Evolutionary conservation across 345 rosid species (phyloP), one percentile per base, ranked within the genome.

Genomic region (Hibiscus trionum): DNA sequence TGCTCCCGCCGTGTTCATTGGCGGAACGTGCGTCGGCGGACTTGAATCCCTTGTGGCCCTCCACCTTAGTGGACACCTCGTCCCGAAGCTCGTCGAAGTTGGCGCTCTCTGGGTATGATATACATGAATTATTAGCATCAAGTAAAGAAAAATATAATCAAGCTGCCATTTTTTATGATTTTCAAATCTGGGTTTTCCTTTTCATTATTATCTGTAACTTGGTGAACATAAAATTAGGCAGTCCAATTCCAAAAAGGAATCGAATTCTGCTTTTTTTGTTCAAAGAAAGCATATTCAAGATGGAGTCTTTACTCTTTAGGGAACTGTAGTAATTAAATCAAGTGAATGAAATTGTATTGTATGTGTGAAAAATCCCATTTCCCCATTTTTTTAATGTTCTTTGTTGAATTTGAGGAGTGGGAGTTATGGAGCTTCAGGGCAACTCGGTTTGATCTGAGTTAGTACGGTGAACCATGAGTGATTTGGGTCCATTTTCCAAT

Each of bases 21-120:
- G 96, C 46, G 93, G 98, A 69, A 72, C 81, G 64, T 83, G 87
- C 60, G 76, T 94, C 71, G 98, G 98, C 8, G 97, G 98, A 7
- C 89, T 94, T 9, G 97, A 91, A 76, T 91, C 97, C 33, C 97
- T 94, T 53, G 84, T 94, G 47, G 97, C 86, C 5, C 95, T 94
- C 58, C 98, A 94, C 76, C 85, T 94, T 72, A 84, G 96, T 76
- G 91, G 91, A 75, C 86, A 82, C 73, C 98, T 93, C 62, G 93
- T 93, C 57, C 98, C 94, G 7, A 90, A 80, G 85, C 97, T 93
- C 58, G 93, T 87, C 63, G 88, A 87, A 80, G 91, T 90, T 71
- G 98, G 98, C 69, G 98, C 86, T 69, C 91, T 87, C 68, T 86
- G 87, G 88, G 91, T 84, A 88, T 84, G 85, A 86, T 74, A n/a